These are phyloP conservation scores for Coemansia sp. DNA, from an alignment of 192 early-diverging fungal genomes.

Conservation along the genomic window DNA sequence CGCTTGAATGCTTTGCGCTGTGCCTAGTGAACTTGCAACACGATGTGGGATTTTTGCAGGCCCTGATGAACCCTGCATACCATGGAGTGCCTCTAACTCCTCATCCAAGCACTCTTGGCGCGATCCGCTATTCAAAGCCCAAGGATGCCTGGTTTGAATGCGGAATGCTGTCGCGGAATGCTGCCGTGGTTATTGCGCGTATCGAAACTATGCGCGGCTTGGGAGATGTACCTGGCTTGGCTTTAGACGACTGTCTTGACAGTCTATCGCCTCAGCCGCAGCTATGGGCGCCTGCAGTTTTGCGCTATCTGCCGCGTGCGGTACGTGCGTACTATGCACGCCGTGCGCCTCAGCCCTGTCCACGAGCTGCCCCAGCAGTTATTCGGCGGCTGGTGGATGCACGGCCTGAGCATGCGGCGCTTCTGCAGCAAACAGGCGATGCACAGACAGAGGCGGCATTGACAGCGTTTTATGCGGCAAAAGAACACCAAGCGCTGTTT, in stretches of 20 bases:
- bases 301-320: constrained; percentile 37
- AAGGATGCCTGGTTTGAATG: constrained; percentile 53
- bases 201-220: constrained; percentile 48
- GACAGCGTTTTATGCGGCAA: constrained; percentile 57
- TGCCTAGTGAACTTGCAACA: constrained; percentile 58
- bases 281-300: constrained; percentile 42
- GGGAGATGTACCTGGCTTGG: constrained; percentile 41
- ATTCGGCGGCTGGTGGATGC: constrained; percentile 28
- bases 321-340: constrained; percentile 43
- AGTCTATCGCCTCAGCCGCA: constrained; percentile 37
- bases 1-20: constrained; percentile 66
- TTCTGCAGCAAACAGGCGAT: constrained; percentile 14
- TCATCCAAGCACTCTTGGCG: constrained; percentile 28
- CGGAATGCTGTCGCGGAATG: constrained; percentile 50
- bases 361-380: constrained; percentile 12
- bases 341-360: constrained; percentile 4
- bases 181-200: constrained; percentile 49
- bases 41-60: constrained; percentile 51
- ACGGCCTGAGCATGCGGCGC: constrained; percentile 25
- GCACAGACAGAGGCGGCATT: constrained; percentile 31
- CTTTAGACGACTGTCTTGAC: constrained; percentile 39
- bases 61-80: constrained; percentile 50
- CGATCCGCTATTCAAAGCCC: constrained; percentile 34
- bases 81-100: constrained; percentile 47
- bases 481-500: constrained; percentile 63